Percentiles rank a stretch among this genome's conserved stretches.
These are phyloP conservation scores for Immersiella caudata DNA, from an alignment of 495 filamentous ascomycete species.

Conservation along the genomic window DNA sequence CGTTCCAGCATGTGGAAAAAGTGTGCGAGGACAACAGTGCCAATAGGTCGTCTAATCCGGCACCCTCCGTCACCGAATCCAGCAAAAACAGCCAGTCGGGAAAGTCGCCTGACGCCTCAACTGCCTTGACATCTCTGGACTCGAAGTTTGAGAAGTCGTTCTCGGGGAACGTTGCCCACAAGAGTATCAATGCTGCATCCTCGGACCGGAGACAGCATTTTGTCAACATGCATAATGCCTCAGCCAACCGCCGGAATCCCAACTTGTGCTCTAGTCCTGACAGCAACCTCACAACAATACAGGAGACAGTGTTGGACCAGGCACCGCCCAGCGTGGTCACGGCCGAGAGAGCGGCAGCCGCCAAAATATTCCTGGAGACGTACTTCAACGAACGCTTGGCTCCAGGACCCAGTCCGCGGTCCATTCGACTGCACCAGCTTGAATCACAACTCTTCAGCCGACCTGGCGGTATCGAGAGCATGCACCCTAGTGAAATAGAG, in stretches of 20 bases:
- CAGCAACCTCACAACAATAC: conserved; percentile 44
- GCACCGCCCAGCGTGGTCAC: conserved; percentile 68
- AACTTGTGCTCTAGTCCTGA: conserved; percentile 32
- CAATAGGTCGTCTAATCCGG: conserved; percentile 7
- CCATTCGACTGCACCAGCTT: conserved; percentile 66
- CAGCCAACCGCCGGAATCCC: conserved; percentile 31
- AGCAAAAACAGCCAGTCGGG: conserved; percentile 23
- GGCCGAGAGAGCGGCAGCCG: conserved; percentile 73
- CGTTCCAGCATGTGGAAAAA: conserved; percentile 22
- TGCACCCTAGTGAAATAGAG: conserved; percentile 58
- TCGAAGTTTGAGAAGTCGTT: conserved; percentile 38
- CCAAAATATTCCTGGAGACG: conserved; percentile 86
- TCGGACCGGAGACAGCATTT: conserved; percentile 11
- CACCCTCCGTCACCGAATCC: conserved; percentile 21
- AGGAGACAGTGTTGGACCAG: conserved; percentile 42
- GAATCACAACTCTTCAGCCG: conserved; percentile 62
- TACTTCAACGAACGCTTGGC: conserved; percentile 69
- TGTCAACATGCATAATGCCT: neutral
- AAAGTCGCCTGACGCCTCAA: conserved; percentile 33
- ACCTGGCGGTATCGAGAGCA: conserved; percentile 26
- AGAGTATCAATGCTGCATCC: neutral
- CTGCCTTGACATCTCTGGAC: conserved; percentile 45
- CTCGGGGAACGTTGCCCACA: conserved; percentile 15
- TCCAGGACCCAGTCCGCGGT: conserved; percentile 54
- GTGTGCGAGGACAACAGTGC: neutral